Evolutionary conservation across 2,329 filamentous ascomycete species (phyloP), one percentile per base, ranked within the genome.

Genomic region (Colletotrichum sp.): DNA sequence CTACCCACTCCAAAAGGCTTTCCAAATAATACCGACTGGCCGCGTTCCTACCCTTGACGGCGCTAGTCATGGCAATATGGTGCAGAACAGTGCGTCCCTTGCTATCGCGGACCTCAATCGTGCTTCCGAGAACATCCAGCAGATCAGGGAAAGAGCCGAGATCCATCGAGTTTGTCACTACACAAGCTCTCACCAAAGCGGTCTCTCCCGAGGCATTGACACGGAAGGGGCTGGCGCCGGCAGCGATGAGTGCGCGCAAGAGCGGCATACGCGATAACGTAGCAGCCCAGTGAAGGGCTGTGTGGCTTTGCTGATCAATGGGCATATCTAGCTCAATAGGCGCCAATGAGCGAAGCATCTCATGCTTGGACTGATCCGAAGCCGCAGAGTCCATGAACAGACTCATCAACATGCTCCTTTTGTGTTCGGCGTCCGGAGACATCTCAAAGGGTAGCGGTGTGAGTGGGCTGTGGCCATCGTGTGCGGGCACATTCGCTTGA

Each of bases 21-120:
- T 99, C 97, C 3, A 99, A 91, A 81, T 99, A 99, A 83, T 99
- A 98, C 79, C 96, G 95, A 83, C 96, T 98, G 26, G 97, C 96
- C 57, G 95, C 93, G 74, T 95, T 96, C 65, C 97, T 93, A 8
- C 96, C 96, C 83, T 98, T 98, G 80, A 99, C 97, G 8, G 96
- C 97, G 77, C 96, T 98, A 18, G 97, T 98, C 39, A 99, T 93
- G 7, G 97, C 96, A 80, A 99, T 99, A 82, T 99, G 97, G 82
- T 99, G 97, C 28, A 99, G 88, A 16, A 99, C 96, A 0, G 96
- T 99, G 49, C 97, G 91, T 10, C 96, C 96, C 84, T 96, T 96
- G 60, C 95, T 92, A 83, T 99, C 97, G 26, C 95, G 91, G 59
- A 98, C 92, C 79, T 99, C 96, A 77, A 99, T 98, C 0, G 96